Conservation (phyloP, 352 stramenopile species). For the Globisporangium emineosum region DNA sequence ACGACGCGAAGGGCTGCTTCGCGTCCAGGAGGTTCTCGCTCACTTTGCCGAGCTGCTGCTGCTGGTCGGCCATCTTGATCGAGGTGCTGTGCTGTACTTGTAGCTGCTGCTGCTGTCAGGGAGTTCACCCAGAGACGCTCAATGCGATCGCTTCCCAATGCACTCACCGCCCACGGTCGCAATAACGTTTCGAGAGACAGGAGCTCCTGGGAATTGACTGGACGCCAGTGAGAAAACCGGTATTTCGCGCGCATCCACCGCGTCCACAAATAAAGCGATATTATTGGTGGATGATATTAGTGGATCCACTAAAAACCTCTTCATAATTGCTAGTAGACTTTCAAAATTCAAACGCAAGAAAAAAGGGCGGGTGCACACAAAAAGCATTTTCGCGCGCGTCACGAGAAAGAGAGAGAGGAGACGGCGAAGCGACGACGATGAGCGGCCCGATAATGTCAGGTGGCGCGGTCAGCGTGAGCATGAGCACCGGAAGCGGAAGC, state of each 20-base stretch:
- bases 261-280: not conserved
- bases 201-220: constrained; percentile 13
- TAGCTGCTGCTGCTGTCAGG: too few species aligned
- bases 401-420: not conserved
- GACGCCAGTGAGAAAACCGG: constrained; percentile 14
- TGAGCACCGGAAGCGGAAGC: not conserved
- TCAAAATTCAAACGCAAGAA: constrained; percentile 5
- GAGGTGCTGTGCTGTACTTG: not conserved
- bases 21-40: constrained; percentile 72
- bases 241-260: not conserved
- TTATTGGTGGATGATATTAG: not conserved
- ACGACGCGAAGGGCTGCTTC: constrained; percentile 73
- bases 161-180: too few species aligned
- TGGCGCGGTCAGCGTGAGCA: constrained; percentile 6
- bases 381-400: constrained; percentile 7
- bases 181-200: constrained; percentile 12
- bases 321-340: not conserved
- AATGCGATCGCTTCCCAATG: constrained; percentile 2
- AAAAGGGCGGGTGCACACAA: constrained; percentile 9
- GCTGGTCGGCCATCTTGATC: constrained; percentile 18
- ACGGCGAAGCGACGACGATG: constrained; percentile 1
- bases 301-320: not conserved
- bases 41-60: constrained; percentile 41
- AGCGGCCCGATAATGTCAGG: constrained; percentile 3
- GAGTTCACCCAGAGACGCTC: too few species aligned